These are phyloP conservation scores for Pseudozyma sp. DNA, from an alignment of 1,284 basidiomycete species.

Conservation along the genomic window DNA sequence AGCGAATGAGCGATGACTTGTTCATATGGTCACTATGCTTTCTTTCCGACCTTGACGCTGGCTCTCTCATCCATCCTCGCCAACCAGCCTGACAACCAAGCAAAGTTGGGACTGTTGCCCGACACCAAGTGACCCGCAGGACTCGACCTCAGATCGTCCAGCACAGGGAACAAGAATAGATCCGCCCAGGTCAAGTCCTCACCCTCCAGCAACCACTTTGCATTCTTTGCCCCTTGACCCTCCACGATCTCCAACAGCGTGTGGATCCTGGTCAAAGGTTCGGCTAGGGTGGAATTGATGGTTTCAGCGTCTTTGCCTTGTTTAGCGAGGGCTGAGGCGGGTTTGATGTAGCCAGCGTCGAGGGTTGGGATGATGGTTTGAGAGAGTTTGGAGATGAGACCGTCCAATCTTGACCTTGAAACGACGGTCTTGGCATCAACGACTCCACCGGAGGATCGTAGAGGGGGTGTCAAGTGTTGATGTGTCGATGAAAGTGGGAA, in stretches of 20 bases:
- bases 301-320: slow-evolving; percentile 36
- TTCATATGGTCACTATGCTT: not conserved
- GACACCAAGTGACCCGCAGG: slow-evolving; percentile 14
- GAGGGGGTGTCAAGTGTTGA: slow-evolving; percentile 21
- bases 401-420: slow-evolving; percentile 18
- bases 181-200: slow-evolving; percentile 32
- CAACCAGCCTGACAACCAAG: slow-evolving; percentile 27
- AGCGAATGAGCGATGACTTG: not conserved
- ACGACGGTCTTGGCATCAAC: slow-evolving; percentile 8
- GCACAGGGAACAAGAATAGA: slow-evolving; percentile 45
- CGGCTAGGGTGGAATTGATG: slow-evolving; percentile 35
- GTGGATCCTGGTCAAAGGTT: slow-evolving; percentile 12
- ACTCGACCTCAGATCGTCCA: slow-evolving; percentile 29
- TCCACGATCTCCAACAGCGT: slow-evolving; percentile 36
- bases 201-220: slow-evolving; percentile 8
- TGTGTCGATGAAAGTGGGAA: slow-evolving; percentile 8
- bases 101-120: slow-evolving; percentile 21
- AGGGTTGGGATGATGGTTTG: slow-evolving; percentile 39
- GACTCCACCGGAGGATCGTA: not conserved
- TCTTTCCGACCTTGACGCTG: slow-evolving; percentile 15
- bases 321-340: slow-evolving; percentile 25
- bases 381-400: slow-evolving; percentile 21
- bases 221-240: slow-evolving; percentile 1
- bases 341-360: slow-evolving; percentile 38
- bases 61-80: slow-evolving; percentile 20